Evolutionary conservation across 306 rosid species (phyloP).

Genomic region (Sphenostylis stenocarpa): DNA sequence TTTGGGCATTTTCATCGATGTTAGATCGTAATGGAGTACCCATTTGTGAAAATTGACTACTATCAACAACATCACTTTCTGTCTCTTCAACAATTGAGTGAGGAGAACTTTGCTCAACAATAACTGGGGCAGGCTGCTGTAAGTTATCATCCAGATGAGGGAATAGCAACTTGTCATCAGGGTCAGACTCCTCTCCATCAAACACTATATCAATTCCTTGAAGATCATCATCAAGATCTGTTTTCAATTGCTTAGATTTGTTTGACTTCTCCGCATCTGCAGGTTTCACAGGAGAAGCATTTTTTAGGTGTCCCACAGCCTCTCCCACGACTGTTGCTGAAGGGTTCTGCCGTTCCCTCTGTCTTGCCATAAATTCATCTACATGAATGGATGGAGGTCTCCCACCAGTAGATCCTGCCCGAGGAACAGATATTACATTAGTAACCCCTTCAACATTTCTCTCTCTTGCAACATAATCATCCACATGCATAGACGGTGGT

Average conservation of each 20-base stretch:
- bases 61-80: slow-evolving; percentile 74
- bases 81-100: slow-evolving; percentile 97
- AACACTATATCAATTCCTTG: slow-evolving; percentile 96
- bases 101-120: slow-evolving; percentile 84
- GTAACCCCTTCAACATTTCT: slow-evolving; percentile 77
- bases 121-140: slow-evolving; percentile 74
- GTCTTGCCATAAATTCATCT: slow-evolving; percentile 97
- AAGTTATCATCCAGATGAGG: slow-evolving; percentile 89
- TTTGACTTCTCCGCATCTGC: slow-evolving; percentile 64
- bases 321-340: slow-evolving; percentile 72
- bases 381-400: slow-evolving; percentile 98
- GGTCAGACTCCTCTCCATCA: slow-evolving; percentile 91
- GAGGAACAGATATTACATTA: slow-evolving; percentile 78
- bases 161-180: slow-evolving; percentile 90
- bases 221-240: slow-evolving; percentile 92
- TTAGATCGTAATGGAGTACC: slow-evolving; percentile 66
- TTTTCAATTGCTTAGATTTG: slow-evolving; percentile 75
- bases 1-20: slow-evolving; percentile 73
- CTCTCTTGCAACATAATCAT: slow-evolving; percentile 96
- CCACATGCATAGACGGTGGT: slow-evolving; percentile 99
- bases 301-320: slow-evolving; percentile 58
- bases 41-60: slow-evolving; percentile 66
- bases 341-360: slow-evolving; percentile 96
- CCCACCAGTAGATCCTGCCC: slow-evolving; percentile 91
- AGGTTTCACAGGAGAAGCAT: slow-evolving; percentile 52